Evolutionary conservation across 2,329 filamentous ascomycete species (phyloP).

Genomic region (Aspergillus sp.): DNA sequence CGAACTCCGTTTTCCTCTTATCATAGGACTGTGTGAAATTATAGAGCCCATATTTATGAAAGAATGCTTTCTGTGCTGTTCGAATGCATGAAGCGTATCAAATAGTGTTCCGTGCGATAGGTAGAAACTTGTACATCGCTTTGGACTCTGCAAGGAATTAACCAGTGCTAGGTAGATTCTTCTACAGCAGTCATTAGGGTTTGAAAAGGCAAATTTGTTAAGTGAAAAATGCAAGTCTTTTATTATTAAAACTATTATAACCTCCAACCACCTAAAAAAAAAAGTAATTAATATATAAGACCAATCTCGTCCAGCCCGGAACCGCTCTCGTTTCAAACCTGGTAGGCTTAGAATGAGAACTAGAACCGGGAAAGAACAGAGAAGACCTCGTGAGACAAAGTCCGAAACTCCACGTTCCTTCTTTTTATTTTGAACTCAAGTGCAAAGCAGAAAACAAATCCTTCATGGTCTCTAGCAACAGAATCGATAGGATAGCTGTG

Average conservation of each 20-base stretch:
- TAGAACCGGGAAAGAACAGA: background rate
- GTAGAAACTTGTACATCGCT: background rate
- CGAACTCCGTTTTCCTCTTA: background rate
- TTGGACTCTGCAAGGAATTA: too few relatives aligned
- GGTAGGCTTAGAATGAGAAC: background rate
- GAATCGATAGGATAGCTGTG: background rate
- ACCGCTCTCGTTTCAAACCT: background rate
- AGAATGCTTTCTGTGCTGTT: background rate
- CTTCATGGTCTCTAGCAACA: background rate
- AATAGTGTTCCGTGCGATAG: background rate
- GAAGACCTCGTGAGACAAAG: background rate
- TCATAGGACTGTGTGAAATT: background rate
- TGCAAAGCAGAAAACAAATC: background rate
- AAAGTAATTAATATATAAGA: background rate
- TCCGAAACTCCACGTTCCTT: constrained; percentile 8
- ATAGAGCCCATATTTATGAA: background rate
- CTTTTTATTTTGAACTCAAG: background rate
- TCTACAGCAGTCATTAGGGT: too few relatives aligned
- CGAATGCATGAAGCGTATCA: background rate
- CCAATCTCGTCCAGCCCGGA: background rate
- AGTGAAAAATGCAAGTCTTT: background rate
- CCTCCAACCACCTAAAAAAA: background rate
- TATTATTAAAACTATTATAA: background rate
- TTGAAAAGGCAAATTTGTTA: too few relatives aligned
- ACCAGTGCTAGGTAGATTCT: too few relatives aligned